Percentiles rank a stretch among this genome's conserved stretches.
These are phyloP conservation scores for Plasmopara muralis DNA, from an alignment of 352 stramenopile species.

Conservation along the genomic window DNA sequence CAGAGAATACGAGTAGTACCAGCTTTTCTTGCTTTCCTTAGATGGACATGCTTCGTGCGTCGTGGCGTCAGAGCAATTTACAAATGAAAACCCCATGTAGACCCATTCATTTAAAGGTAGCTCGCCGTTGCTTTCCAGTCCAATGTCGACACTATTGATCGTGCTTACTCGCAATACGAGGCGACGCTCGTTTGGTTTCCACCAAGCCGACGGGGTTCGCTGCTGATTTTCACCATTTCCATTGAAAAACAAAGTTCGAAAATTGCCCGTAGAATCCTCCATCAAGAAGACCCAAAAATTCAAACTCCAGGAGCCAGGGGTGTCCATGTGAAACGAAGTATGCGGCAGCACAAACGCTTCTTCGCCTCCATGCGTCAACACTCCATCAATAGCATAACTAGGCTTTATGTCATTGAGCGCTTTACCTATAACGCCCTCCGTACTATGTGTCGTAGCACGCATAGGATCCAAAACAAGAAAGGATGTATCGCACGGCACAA, in stretches of 20 bases:
- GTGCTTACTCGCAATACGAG: slow-evolving; percentile 74
- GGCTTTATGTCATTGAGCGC: slow-evolving; percentile 13
- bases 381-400: slow-evolving; percentile 34
- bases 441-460: neutral
- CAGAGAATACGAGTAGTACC: slow-evolving; percentile 42
- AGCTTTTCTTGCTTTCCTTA: slow-evolving; percentile 9
- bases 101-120: slow-evolving; percentile 54
- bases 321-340: slow-evolving; percentile 27
- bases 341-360: slow-evolving; percentile 45
- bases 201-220: slow-evolving; percentile 78
- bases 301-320: slow-evolving; percentile 46
- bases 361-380: slow-evolving; percentile 41
- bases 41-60: slow-evolving; percentile 9
- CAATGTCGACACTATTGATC: slow-evolving; percentile 40
- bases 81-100: slow-evolving; percentile 66
- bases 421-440: neutral
- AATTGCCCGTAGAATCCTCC: slow-evolving; percentile 44
- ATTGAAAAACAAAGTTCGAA: slow-evolving; percentile 80
- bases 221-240: slow-evolving; percentile 51
- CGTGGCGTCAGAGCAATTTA: slow-evolving; percentile 36
- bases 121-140: slow-evolving; percentile 35
- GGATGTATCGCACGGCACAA: slow-evolving; percentile 17
- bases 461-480: slow-evolving; percentile 15
- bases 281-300: slow-evolving; percentile 62
- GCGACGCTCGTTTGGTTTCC: slow-evolving; percentile 51